phyloP scores from a whole-genome alignment of 2,329 filamentous ascomycete genomes.

The Trichoderma citrinoviride region DNA sequence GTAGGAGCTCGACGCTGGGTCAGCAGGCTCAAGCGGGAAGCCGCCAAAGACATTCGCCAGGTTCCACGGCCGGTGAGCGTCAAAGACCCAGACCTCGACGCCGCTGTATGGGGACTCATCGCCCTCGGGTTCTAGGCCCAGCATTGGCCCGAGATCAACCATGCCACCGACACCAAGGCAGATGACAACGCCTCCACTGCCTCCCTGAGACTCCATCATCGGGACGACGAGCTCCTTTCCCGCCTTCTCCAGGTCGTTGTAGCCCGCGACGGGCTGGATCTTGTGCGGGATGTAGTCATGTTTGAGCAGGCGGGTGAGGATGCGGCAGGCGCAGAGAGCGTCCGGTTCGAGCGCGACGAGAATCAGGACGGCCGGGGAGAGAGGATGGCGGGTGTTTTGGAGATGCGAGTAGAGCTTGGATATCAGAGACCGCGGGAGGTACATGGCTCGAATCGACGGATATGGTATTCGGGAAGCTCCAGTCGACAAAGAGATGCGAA shows the following conservation, averaged over 20 bases:
- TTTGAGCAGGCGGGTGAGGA: constrained; percentile 88
- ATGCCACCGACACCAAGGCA: constrained; percentile 91
- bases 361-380: constrained; percentile 85
- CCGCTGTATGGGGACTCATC: constrained; percentile 69
- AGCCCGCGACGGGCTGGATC: constrained; percentile 90
- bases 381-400: constrained; percentile 79
- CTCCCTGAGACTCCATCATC: constrained; percentile 82
- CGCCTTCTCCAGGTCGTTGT: constrained; percentile 79
- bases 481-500: constrained; percentile 28
- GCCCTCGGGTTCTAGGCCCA: constrained; percentile 66
- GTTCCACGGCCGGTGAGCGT: constrained; percentile 92
- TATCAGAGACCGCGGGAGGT: constrained; percentile 86
- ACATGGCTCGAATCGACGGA: constrained; percentile 59
- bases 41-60: constrained; percentile 88
- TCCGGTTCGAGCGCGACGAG: constrained; percentile 94
- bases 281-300: constrained; percentile 98
- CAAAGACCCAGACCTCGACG: constrained; percentile 94
- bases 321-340: constrained; percentile 90
- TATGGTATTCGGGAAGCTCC: constrained; percentile 27
- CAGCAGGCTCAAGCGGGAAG: constrained; percentile 53
- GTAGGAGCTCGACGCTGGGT: constrained; percentile 47
- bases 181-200: constrained; percentile 82
- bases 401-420: constrained; percentile 90
- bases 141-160: constrained; percentile 76
- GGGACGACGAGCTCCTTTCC: constrained; percentile 77